Evolutionary conservation across 2,329 filamentous ascomycete species (phyloP).

Genomic region (Cryoendolithus antarcticus): DNA sequence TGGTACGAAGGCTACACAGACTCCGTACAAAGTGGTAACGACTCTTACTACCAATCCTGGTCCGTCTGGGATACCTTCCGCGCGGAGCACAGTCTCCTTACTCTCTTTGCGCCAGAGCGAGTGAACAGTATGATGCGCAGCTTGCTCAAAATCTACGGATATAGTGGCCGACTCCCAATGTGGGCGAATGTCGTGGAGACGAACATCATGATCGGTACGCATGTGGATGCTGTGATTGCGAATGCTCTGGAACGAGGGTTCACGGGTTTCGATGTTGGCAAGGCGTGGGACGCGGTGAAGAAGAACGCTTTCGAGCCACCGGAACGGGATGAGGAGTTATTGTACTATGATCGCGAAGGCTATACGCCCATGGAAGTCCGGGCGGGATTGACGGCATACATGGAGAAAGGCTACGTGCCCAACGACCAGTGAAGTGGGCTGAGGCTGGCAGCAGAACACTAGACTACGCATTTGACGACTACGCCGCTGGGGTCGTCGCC

Average conservation of each 20-base stretch:
- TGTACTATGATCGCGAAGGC: slow-evolving; percentile 38
- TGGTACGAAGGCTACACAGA: slow-evolving; percentile 39
- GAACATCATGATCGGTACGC: slow-evolving; percentile 40
- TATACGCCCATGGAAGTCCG: slow-evolving; percentile 34
- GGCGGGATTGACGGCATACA: slow-evolving; percentile 34
- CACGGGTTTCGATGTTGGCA: slow-evolving; percentile 29
- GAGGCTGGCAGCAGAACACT: slow-evolving; percentile 36
- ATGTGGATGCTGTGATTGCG: slow-evolving; percentile 37
- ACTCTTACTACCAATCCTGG: slow-evolving; percentile 40
- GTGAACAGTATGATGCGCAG: slow-evolving; percentile 39
- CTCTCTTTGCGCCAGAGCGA: slow-evolving; percentile 34
- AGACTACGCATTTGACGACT: slow-evolving; percentile 37
- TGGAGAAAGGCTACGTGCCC: slow-evolving; percentile 34
- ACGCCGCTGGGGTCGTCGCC: slow-evolving; percentile 32
- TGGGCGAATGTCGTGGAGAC: slow-evolving; percentile 40
- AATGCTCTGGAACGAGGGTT: slow-evolving; percentile 35
- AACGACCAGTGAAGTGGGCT: slow-evolving; percentile 38
- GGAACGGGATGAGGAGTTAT: slow-evolving; percentile 30
- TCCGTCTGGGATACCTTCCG: slow-evolving; percentile 40
- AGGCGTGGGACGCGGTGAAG: slow-evolving; percentile 33
- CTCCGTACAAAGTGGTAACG: slow-evolving; percentile 28
- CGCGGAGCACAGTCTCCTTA: slow-evolving; percentile 35
- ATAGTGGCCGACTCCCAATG: slow-evolving; percentile 35
- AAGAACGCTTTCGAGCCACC: slow-evolving; percentile 36
- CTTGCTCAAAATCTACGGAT: slow-evolving; percentile 34